Base-by-base conservation (phyloP, 768 basidiomycete species). In the Tylopilus intermedius region DNA sequence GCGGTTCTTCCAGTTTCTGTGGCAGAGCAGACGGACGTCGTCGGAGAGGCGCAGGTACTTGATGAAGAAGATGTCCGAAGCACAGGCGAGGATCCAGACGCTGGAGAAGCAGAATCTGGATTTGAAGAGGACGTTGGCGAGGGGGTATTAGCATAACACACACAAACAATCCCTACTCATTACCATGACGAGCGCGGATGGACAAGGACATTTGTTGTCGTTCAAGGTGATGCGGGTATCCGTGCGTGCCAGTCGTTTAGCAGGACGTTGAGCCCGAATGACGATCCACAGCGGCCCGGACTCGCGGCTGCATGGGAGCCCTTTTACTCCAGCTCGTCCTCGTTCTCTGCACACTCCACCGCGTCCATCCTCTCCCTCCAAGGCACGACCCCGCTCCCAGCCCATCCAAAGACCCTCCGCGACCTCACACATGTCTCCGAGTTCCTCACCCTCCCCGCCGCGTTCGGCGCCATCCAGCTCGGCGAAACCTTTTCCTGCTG, bases 181-280 rank as follows among this genome's bases (percentile, higher is more conserved):
- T 40, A 22, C 39, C 10, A 44, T 67, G 59, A 15, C 59, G 11
- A 63, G 50, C 41, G 65, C 68, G 56, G 86, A 89, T 56, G 78
- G 77, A 37, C 77, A 80, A 50, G 73, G 76, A 1, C 88, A 90
- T 67, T 72, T 84, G 35, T 65, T 92, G 38, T 84, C 90, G 4
- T 74, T 92, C 60, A 92, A 92, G 69, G 90, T 91, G 53, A 92
- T 92, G 86, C 80, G 90, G 48, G 79, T 89, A 53, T 90, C 90
- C 66, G 90, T 92, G 72, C 70, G 88, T 83, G 40, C 30, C 30
- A 30, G 8, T 55, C 33, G 11, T 10, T 56, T 37, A 30, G 14
- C 5, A 37, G n/a, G 15, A 14, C 15, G 2, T 6, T 8, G 38
- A n/a, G n/a, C 38, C 7, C 15, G 11, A 38, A 38, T 38, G n/a